Evolutionary conservation across 768 basidiomycete genomes (phyloP).

Genomic region (Dictyophora rubrovolvata): DNA sequence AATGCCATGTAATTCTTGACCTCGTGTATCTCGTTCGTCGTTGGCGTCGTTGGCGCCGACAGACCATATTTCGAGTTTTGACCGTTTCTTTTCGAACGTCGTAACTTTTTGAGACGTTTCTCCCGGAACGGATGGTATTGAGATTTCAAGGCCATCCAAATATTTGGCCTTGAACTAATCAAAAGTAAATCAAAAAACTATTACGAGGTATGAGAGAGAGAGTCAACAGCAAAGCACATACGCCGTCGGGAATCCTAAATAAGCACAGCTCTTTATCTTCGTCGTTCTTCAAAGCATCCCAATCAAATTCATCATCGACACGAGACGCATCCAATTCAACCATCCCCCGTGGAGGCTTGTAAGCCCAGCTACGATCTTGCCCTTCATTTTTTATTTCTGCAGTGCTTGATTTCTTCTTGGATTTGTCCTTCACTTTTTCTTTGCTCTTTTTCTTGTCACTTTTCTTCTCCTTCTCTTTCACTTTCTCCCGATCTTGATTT

Average conservation of each 20-base stretch:
- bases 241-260: constrained; percentile 57
- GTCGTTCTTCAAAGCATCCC: constrained; percentile 49
- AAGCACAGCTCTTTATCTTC: constrained; percentile 60
- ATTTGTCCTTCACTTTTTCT: background rate
- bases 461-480: background rate
- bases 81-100: constrained; percentile 40
- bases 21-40: constrained; percentile 25
- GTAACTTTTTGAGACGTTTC: constrained; percentile 33
- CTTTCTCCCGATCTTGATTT: background rate
- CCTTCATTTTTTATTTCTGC: constrained; percentile 2
- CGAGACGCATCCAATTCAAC: constrained; percentile 32
- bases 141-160: constrained; percentile 41
- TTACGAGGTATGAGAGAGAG: background rate
- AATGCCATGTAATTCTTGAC: constrained; percentile 53
- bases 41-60: constrained; percentile 30
- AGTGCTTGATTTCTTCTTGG: background rate
- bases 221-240: constrained; percentile 25
- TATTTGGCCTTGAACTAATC: constrained; percentile 59
- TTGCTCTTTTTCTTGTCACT: background rate
- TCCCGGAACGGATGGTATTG: constrained; percentile 29
- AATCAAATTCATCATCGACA: constrained; percentile 49
- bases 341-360: constrained; percentile 46
- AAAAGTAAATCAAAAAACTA: background rate
- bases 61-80: constrained; percentile 58
- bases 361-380: constrained; percentile 44